These are phyloP conservation scores for Pseudogymnoascus sp. DNA, from an alignment of 2,329 filamentous ascomycete species.

Conservation along the genomic window DNA sequence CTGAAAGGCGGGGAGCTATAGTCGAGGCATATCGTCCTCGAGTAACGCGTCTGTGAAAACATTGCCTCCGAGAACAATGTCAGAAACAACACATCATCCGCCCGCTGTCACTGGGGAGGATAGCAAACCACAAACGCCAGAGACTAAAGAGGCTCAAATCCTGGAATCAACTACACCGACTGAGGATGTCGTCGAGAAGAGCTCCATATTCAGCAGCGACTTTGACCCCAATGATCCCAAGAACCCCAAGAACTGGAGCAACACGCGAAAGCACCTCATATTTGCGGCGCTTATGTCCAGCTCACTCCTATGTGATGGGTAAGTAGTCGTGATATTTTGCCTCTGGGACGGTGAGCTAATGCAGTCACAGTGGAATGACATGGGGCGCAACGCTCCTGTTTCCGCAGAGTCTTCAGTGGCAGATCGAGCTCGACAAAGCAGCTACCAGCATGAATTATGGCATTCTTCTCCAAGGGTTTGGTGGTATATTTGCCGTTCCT, in stretches of 20 bases:
- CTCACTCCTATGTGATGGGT: background rate
- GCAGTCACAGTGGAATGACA: conserved; percentile 27
- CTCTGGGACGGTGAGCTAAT: background rate
- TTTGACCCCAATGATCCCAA: background rate
- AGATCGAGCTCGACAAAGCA: conserved; percentile 26
- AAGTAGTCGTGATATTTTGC: background rate
- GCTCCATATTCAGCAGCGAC: background rate
- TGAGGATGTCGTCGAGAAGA: background rate
- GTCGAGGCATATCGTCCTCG: background rate
- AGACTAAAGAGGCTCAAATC: background rate
- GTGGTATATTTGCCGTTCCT: conserved; percentile 31
- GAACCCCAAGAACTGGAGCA: background rate
- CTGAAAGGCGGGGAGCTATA: background rate
- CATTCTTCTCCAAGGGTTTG: conserved; percentile 31
- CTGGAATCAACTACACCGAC: background rate
- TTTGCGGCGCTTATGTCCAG: background rate
- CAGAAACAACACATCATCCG: background rate
- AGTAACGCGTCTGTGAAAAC: background rate
- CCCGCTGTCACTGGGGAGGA: background rate
- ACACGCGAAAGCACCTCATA: background rate
- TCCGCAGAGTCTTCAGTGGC: conserved; percentile 30
- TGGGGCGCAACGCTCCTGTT: conserved; percentile 33
- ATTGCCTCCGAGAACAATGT: background rate
- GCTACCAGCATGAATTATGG: conserved; percentile 33
- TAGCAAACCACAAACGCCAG: background rate